A percentile compares a stretch with the other conserved stretches of the same genome.
Conservation (phyloP, 768 basidiomycete genomes). For the Pholiota molesta region DNA sequence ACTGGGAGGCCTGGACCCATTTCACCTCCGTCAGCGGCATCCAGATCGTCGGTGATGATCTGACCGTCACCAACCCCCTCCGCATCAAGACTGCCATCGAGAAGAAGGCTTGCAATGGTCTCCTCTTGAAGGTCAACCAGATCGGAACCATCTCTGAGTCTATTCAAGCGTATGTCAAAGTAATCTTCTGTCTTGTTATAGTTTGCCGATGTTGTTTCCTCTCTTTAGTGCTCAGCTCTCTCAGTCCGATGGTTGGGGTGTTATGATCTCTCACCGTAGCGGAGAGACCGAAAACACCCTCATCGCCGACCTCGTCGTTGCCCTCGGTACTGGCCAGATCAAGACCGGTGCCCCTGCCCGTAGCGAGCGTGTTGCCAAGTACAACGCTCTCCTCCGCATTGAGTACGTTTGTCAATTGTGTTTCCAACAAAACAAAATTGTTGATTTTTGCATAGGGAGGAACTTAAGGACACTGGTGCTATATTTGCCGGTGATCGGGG, state of each 20-base stretch:
- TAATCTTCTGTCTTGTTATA: constrained; percentile 21
- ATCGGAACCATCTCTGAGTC: constrained; percentile 99
- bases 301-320: constrained; percentile 95
- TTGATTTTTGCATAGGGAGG: too few relatives aligned
- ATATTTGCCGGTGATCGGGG: constrained; percentile 77
- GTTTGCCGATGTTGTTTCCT: constrained; percentile 4
- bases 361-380: constrained; percentile 95
- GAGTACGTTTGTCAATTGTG: constrained; percentile 57
- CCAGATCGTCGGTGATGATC: constrained; percentile 94
- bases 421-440: too few relatives aligned
- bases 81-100: constrained; percentile 99
- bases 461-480: constrained; percentile 62
- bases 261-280: constrained; percentile 99
- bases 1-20: constrained; percentile 98
- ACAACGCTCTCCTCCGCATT: constrained; percentile 88
- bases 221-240: constrained; percentile 83
- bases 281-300: constrained; percentile 98
- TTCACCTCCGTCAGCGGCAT: constrained; percentile 80
- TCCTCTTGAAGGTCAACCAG: constrained; percentile 99
- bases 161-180: constrained; percentile 89
- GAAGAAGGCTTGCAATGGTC: constrained; percentile 99
- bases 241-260: constrained; percentile 96
- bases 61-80: constrained; percentile 96
- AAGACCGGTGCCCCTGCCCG: constrained; percentile 98
- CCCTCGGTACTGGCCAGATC: constrained; percentile 91